Base-by-base conservation (phyloP, 1,139 yeast species). In the Kazachstania sp. region DNA sequence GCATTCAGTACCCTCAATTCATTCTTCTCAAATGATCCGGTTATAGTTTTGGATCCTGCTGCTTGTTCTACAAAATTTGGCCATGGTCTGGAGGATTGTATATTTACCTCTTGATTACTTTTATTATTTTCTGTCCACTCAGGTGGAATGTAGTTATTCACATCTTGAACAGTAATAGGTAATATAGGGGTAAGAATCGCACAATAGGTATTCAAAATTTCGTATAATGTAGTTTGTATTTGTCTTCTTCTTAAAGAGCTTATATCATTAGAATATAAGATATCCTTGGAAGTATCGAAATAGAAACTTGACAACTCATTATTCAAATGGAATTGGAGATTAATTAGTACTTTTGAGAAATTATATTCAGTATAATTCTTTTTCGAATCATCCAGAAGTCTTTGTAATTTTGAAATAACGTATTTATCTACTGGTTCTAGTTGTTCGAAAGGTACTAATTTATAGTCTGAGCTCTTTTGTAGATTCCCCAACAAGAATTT, bases 141-240 rank as follows among this genome's bases (percentile, higher is more conserved):
- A 15, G 39, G 44, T 2, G 65, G 65, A 4, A 60, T 36, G 49
- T 73, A 72, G 32, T 77, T 74, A 96, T 97, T 88, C 0, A 79
- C 90, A 61, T 94, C 97, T 63, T 92, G 97, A 0, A 90, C 76
- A 49, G 88, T 69, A 6, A 86, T 63, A 1, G 99, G 99, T 37
- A 85, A 70, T 0, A 94, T 77, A 1, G 98, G 98, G 0, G 92
- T 75, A 50, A 90, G 64, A 2, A 86, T 65, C 0, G 85, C 76
- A 23, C 81, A 65, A 57, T 88, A 85, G 0, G 81, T 73, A 42
- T 71, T 72, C 34, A 88, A 68, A 13, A 86, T 70, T 53, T 83
- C 77, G 37, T 70, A 64, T 46, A 94, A 71, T 0, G 85, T 95
- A 11, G 85, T 81, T 63, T 86, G 95, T 3, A 83, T 79, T 3